phyloP scores from a whole-genome alignment of 2,329 filamentous ascomycete genomes.

The Hyphodiscus sp. region DNA sequence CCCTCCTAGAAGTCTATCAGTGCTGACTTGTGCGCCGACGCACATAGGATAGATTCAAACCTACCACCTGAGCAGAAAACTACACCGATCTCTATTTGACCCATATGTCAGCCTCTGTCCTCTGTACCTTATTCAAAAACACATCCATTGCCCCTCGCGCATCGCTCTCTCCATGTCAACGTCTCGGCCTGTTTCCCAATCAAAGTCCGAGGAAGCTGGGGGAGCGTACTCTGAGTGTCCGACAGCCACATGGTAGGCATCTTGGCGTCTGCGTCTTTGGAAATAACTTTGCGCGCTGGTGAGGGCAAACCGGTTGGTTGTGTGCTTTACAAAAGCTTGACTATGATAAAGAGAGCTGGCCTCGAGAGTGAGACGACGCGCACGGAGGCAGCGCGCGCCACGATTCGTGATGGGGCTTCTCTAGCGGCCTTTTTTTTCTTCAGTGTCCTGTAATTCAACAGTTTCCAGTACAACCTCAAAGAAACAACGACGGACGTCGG shows the following conservation, averaged over 20 bases:
- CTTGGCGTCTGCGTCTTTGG: conserved; percentile 10
- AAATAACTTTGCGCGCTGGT: not conserved
- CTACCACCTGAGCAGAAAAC: conserved; percentile 96
- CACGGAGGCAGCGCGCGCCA: conserved; percentile 1
- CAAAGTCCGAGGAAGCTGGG: not conserved
- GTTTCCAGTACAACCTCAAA: not conserved
- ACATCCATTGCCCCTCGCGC: conserved; percentile 18
- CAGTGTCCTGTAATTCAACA: not conserved
- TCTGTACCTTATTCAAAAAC: conserved; percentile 1
- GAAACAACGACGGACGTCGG: not conserved
- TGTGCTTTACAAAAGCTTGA: not conserved
- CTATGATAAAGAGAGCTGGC: conserved; percentile 11
- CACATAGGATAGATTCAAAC: conserved; percentile 35
- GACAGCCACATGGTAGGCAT: conserved; percentile 79
- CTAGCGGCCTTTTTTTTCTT: not conserved
- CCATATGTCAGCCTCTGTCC: conserved; percentile 23
- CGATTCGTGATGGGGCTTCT: conserved; percentile 1
- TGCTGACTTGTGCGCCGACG: conserved; percentile 8
- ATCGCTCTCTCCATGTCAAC: conserved; percentile 4
- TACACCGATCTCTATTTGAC: conserved; percentile 75
- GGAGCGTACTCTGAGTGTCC: conserved; percentile 79
- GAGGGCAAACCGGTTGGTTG: not conserved
- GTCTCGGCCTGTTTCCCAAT: not conserved
- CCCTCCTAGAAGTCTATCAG: conserved; percentile 53
- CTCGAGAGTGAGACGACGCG: not conserved